Base-by-base conservation (phyloP, 257 asterid species). In the Solanum medicagineum region DNA sequence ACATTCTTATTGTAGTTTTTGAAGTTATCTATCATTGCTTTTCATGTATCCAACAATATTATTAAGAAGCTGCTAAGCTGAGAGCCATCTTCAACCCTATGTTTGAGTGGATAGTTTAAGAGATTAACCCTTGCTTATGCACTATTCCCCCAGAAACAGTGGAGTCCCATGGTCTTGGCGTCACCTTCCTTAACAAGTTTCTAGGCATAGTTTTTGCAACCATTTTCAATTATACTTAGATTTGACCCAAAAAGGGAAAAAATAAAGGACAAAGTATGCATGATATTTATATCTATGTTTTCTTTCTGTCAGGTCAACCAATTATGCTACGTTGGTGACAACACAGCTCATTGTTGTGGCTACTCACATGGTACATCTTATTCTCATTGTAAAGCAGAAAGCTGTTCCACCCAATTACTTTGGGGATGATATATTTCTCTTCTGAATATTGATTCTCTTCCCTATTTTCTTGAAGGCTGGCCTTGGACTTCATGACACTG, bases 251-350 rank as follows among this genome's bases (percentile, higher is more conserved):
- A 51, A 26, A 9, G 20, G 32, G 45, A 53, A 53, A 77, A 51
- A 51, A 16, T 77, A 55, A 16, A 77, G 83, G 83, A 77, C 16
- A 77, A 77, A 77, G 83, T 53, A 10, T 51, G 49, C 19, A 29
- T 53, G 47, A 53, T 29, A 51, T 68, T 53, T 68, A 84, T 20
- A 69, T 56, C 63, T 81, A 60, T 88, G 85, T 60, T 87, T 36
- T 87, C 84, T 81, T 86, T 87, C 22, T 89, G 82, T 86, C 90
- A 95, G 99, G 92, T 94, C 99, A 86, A 90, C 99, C 85, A 96
- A 96, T 92, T 96, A 96, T 91, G 98, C 98, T 11, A 92, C 92
- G 10, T 80, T 96, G 91, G 99, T 95, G 87, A 93, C 98, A 81
- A 94, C 93, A 32, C 98, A 94, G 87, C 97, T 96, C 45, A 92